These are phyloP conservation scores for Sicyos edulis DNA, from an alignment of 306 rosid genomes.

Conservation along the genomic window DNA sequence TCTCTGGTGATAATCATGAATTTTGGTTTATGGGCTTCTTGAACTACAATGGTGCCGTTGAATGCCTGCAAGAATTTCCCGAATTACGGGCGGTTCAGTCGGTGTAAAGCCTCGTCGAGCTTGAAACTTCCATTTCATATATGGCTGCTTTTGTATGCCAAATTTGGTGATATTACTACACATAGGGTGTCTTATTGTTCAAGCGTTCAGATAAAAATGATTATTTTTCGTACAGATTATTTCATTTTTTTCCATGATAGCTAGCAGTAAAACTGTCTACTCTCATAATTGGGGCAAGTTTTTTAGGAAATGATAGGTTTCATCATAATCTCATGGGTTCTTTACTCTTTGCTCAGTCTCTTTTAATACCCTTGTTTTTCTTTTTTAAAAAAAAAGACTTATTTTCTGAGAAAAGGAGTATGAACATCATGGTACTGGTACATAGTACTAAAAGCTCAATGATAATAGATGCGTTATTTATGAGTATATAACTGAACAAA, in stretches of 20 bases:
- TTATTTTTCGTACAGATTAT: background rate
- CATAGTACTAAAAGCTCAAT: background rate
- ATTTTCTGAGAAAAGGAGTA: background rate
- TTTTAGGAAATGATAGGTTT: constrained; percentile 3
- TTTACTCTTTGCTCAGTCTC: background rate
- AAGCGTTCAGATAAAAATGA: constrained; percentile 7
- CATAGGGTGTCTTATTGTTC: background rate
- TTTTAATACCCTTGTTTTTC: too few relatives aligned
- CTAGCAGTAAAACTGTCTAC: background rate
- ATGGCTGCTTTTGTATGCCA: background rate
- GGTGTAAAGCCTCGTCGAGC: background rate
- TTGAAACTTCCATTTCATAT: constrained; percentile 6
- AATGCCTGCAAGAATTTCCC: constrained; percentile 52
- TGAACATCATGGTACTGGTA: background rate
- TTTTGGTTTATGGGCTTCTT: constrained; percentile 98
- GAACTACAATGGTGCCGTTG: constrained; percentile 74
- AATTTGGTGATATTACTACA: background rate
- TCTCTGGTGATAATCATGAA: constrained; percentile 93
- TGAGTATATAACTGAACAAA: too few relatives aligned
- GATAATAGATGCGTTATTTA: background rate
- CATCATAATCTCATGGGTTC: constrained; percentile 9
- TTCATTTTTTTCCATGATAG: background rate
- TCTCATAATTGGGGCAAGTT: background rate
- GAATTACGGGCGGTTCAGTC: background rate
- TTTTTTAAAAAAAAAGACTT: too few relatives aligned